A percentile compares a stretch with the other conserved stretches of the same genome.
These are phyloP conservation scores for Trichophyton rubrum DNA, from an alignment of 2,329 filamentous ascomycete genomes.

Conservation along the genomic window DNA sequence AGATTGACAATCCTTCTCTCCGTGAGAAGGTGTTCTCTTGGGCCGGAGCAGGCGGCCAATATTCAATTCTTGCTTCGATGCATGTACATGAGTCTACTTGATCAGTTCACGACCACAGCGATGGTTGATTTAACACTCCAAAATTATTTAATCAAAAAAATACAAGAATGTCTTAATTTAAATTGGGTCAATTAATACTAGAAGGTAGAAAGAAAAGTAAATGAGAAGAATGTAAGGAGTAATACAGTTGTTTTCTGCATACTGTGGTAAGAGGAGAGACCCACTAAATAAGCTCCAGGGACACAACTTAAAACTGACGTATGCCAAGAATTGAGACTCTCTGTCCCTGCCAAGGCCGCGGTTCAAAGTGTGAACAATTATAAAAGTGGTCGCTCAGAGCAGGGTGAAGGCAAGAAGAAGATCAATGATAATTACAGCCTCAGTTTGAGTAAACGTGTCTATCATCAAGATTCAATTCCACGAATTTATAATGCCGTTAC, in stretches of 20 bases:
- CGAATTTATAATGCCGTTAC: neutral
- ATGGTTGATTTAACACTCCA: no score
- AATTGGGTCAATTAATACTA: no score
- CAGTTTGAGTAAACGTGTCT: no score
- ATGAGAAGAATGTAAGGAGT: no score
- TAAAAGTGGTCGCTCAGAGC: neutral
- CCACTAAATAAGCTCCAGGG: neutral
- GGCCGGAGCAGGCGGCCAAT: neutral
- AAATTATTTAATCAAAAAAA: no score
- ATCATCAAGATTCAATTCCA: no score
- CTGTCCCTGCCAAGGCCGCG: neutral
- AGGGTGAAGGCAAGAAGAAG: neutral
- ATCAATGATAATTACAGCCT: no score
- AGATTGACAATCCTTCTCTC: neutral
- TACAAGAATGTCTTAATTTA: no score
- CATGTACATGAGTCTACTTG: neutral
- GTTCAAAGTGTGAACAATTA: neutral
- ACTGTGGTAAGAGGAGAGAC: neutral
- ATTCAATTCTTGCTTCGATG: neutral
- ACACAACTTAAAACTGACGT: neutral
- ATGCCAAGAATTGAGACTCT: neutral
- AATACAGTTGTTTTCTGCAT: no score
- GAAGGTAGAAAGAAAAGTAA: no score
- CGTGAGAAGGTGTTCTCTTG: neutral
- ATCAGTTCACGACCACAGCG: no score